Evolutionary conservation across 495 filamentous ascomycete genomes (phyloP).

Genomic region (Thermochaetoides thermophila): DNA sequence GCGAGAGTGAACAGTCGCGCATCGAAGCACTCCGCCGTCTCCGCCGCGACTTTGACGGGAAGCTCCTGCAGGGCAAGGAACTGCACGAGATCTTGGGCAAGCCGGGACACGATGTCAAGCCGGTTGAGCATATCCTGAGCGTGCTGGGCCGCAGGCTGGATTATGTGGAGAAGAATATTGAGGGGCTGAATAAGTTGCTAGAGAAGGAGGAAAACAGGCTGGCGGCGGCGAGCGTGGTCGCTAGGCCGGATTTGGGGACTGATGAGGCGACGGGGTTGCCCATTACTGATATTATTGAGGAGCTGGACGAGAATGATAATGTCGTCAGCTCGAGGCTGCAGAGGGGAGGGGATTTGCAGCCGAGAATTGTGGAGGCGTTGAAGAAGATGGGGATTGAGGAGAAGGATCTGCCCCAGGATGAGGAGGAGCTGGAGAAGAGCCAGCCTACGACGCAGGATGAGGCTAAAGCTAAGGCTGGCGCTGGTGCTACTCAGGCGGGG

Average conservation of each 20-base stretch:
- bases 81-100: conserved; percentile 50
- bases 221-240: conserved; percentile 31
- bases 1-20: conserved; percentile 36
- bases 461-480: background rate
- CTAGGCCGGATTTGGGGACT: conserved; percentile 32
- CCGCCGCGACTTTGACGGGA: conserved; percentile 26
- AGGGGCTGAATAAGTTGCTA: conserved; percentile 52
- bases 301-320: conserved; percentile 85
- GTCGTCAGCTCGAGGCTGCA: conserved; percentile 51
- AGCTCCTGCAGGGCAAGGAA: conserved; percentile 36
- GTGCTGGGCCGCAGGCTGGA: conserved; percentile 65
- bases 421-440: conserved; percentile 5
- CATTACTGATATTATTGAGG: conserved; percentile 75
- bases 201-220: conserved; percentile 53
- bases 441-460: background rate
- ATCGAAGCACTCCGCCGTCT: conserved; percentile 32
- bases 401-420: conserved; percentile 7
- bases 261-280: conserved; percentile 50
- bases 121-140: conserved; percentile 46
- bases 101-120: conserved; percentile 30
- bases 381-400: conserved; percentile 44
- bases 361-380: conserved; percentile 50
- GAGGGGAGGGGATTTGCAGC: conserved; percentile 42
- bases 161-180: conserved; percentile 73
- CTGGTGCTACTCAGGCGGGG: too few species aligned